Conservation (phyloP, 139 green algal species). For the Mychonastes homosphaera region DNA sequence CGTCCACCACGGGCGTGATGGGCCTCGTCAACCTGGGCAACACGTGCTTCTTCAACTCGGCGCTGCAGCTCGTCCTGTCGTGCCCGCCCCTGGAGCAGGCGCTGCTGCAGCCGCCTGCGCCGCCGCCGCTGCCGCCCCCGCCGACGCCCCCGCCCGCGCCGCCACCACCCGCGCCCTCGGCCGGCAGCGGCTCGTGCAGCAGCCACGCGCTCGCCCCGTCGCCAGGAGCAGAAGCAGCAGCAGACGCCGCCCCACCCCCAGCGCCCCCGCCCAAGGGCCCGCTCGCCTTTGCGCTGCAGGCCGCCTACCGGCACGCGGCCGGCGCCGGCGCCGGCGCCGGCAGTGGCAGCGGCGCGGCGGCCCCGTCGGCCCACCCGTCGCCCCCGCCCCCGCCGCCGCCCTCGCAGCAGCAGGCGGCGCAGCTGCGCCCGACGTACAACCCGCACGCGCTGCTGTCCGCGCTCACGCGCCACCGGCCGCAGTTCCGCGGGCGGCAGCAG, state of each 20-base stretch:
- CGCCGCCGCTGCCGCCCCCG: too few species aligned
- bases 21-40: conserved; percentile 54
- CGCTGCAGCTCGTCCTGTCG: conserved; percentile 40
- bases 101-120: not conserved
- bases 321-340: not conserved
- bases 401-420: not conserved
- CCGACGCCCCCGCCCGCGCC: too few species aligned
- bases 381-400: not conserved
- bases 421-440: conserved; percentile 37
- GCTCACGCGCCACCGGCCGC: conserved; percentile 37
- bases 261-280: conserved; percentile 22
- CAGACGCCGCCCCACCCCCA: too few species aligned
- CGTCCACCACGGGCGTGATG: conserved; percentile 2
- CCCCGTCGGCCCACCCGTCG: not conserved
- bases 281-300: conserved; percentile 28
- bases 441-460: conserved; percentile 46
- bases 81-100: conserved; percentile 22
- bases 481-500: conserved; percentile 50
- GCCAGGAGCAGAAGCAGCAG: too few species aligned
- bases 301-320: conserved; percentile 20
- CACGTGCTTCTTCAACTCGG: conserved; percentile 57
- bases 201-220: not conserved
- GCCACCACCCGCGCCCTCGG: too few species aligned
- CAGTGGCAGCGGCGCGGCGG: not conserved
- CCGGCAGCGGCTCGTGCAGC: too few species aligned